Base-by-base conservation (phyloP, 768 basidiomycete genomes). In the Rubroboletus satanas region DNA sequence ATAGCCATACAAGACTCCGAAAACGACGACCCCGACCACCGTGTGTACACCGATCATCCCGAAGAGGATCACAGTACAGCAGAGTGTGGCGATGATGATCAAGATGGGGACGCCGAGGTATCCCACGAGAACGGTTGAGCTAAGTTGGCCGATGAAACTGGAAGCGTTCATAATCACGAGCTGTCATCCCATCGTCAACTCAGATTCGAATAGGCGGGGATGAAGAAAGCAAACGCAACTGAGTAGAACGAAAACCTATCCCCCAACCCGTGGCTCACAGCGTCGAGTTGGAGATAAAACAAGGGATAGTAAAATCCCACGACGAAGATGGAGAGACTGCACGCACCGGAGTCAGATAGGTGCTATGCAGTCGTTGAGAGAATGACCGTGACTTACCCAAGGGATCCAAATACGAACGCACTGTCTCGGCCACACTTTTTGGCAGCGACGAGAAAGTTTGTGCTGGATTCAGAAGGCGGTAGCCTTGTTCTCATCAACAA, bases 261-360 rank as follows among this genome's bases (percentile, higher is more conserved):
- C 31, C 71, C 67, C 17, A 83, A 67, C 1, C 76, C 77, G 44
- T 80, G 79, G 48, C 70, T 72, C 21, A 79, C 73, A 1, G 83
- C 74, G 43, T 81, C 74, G 15, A 85, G 70, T 58, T 86, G 84
- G 23, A 86, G 67, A 62, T 82, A 85, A 68, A 83, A 85, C 28
- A 83, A 69, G 1, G 83, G 82, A 53, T 79, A 81, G 60, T 77
- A 84, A 37, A 82, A 66, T 1, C 77, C 80, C 5, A 73, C 56
- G 21, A 76, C 63, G 23, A 72, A 73, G 32, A 76, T 54, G 9
- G 63, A 26, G 38, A 70, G 56, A 4, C 69, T 72, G 17, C 17
- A n/a, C 9, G 15, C 1, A 5, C 29, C 4, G 1, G 33, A 23
- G 50, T 57, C 42, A 53, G 28, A 33, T 28, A 15, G 33, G 33